Conservation (phyloP, 805 yeast genomes). For the Cyberlindnera mrakii region DNA sequence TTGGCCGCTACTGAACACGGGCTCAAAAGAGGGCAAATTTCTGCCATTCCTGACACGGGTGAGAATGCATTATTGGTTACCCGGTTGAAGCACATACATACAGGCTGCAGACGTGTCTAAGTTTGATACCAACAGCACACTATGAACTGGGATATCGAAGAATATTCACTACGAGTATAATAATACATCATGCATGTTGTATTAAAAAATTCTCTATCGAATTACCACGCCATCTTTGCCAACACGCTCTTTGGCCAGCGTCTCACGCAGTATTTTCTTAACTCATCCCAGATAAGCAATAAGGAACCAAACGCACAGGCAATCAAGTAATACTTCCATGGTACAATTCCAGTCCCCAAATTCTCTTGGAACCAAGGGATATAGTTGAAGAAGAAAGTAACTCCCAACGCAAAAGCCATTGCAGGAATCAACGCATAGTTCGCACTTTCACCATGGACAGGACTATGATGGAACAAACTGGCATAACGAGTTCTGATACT, state of each 20-base stretch:
- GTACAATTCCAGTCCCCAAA: conserved; percentile 33
- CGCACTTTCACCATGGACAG: conserved; percentile 26
- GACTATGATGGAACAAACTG: conserved; percentile 37
- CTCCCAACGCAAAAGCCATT: conserved; percentile 29
- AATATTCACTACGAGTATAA: too few relatives aligned
- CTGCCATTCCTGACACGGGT: too few relatives aligned
- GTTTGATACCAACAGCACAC: too few relatives aligned
- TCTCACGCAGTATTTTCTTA: conserved; percentile 32
- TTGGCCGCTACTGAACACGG: not conserved
- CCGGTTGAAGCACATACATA: too few relatives aligned
- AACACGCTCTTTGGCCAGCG: conserved; percentile 31
- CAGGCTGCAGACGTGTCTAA: too few relatives aligned
- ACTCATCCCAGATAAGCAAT: conserved; percentile 37
- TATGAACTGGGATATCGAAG: too few relatives aligned
- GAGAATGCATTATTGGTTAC: too few relatives aligned
- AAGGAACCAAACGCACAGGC: conserved; percentile 39
- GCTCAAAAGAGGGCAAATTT: not conserved
- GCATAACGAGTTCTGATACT: conserved; percentile 37
- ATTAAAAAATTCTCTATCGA: not conserved
- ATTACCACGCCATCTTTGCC: conserved; percentile 38
- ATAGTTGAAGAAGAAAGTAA: conserved; percentile 38
- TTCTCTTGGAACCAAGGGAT: conserved; percentile 33
- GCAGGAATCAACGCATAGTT: conserved; percentile 27
- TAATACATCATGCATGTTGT: not conserved
- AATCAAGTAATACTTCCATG: conserved; percentile 40